Evolutionary conservation across 2,329 filamentous ascomycete genomes (phyloP).

Genomic region (Pseudogymnoascus sp.): DNA sequence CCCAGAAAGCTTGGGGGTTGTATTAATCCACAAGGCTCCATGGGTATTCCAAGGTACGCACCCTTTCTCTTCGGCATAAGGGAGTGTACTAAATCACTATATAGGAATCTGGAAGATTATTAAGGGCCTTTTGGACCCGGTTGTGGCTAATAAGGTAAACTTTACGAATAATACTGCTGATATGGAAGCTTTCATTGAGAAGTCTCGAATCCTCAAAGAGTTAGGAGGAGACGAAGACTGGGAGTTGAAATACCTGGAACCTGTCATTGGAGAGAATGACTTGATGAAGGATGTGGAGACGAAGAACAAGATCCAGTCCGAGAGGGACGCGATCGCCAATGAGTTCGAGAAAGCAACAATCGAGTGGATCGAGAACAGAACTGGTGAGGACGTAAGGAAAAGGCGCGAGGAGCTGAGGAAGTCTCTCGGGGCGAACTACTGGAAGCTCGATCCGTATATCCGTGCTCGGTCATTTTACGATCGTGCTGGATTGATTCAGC

Average conservation of each 20-base stretch:
- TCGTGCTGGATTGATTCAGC: conserved; percentile 61
- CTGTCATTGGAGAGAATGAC: conserved; percentile 66
- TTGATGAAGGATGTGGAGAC: conserved; percentile 58
- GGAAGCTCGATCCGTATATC: conserved; percentile 80
- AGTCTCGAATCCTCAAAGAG: conserved; percentile 66
- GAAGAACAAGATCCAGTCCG: conserved; percentile 53
- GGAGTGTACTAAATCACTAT: background rate
- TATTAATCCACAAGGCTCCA: conserved; percentile 90
- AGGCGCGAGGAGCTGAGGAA: conserved; percentile 55
- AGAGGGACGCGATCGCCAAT: conserved; percentile 57
- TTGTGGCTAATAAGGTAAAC: conserved; percentile 88
- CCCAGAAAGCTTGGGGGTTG: conserved; percentile 80
- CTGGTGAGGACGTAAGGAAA: conserved; percentile 40
- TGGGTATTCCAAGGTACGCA: conserved; percentile 85
- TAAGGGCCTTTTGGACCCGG: conserved; percentile 90
- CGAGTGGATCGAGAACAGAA: conserved; percentile 58
- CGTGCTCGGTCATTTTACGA: conserved; percentile 81
- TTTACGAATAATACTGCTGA: conserved; percentile 80
- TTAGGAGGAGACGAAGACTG: conserved; percentile 81
- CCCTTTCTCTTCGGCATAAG: too few relatives aligned
- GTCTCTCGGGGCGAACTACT: conserved; percentile 67
- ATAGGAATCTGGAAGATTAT: conserved; percentile 93
- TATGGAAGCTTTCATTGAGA: conserved; percentile 66
- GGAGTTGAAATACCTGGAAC: conserved; percentile 75
- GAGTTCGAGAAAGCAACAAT: conserved; percentile 68